Evolutionary conservation across 352 stramenopile genomes (phyloP).

Genomic region (Globisporangium uncinulatum): DNA sequence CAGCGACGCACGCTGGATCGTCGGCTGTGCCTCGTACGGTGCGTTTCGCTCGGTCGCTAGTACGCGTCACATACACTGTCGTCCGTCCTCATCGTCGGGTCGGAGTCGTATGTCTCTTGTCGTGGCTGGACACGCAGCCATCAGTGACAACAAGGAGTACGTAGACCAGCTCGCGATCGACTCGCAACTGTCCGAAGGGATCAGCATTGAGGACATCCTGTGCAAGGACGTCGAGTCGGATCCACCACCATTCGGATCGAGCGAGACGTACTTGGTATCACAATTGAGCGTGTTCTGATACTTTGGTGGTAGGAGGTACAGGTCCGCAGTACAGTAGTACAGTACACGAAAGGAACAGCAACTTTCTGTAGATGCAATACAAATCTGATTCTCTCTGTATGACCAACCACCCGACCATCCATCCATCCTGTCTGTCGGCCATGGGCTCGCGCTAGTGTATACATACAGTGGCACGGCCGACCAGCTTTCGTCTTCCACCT

Average conservation of each 20-base stretch:
- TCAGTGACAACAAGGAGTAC: slow-evolving; percentile 81
- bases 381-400: too few species aligned
- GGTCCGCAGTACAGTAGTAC: background rate
- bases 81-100: background rate
- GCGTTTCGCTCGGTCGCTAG: slow-evolving; percentile 3
- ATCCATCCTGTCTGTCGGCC: too few species aligned
- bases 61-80: too few species aligned
- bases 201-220: slow-evolving; percentile 62
- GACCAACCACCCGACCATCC: too few species aligned
- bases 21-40: slow-evolving; percentile 72
- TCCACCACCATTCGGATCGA: background rate
- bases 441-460: slow-evolving; percentile 2
- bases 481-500: background rate
- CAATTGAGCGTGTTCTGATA: slow-evolving; percentile 10
- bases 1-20: slow-evolving; percentile 54
- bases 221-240: slow-evolving; percentile 15
- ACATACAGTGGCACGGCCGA: background rate
- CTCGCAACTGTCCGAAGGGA: slow-evolving; percentile 56
- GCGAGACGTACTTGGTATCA: slow-evolving; percentile 11
- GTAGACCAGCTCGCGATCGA: slow-evolving; percentile 71
- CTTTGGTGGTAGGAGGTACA: background rate
- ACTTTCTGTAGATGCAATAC: too few species aligned
- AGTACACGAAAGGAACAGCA: too few species aligned
- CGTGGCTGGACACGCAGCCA: slow-evolving; percentile 25
- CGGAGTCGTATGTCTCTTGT: background rate